phyloP scores from a whole-genome alignment of 2,329 filamentous ascomycete species.

The Xylariaceae sp. region DNA sequence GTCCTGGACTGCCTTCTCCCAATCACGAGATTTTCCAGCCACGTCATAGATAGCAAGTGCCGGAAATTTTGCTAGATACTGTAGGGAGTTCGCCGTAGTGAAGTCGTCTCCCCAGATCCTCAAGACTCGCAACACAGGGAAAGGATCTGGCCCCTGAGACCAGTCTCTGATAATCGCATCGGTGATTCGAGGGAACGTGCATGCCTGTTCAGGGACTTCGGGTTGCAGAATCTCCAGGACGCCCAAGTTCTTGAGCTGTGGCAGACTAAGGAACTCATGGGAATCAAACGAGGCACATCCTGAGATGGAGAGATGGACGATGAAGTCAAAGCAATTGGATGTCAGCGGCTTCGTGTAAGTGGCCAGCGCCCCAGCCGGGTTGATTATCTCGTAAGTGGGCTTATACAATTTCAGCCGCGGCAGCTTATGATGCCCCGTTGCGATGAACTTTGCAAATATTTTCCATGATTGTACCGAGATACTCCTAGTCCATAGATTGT shows the following conservation, averaged over 20 bases:
- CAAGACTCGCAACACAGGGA: conserved; percentile 51
- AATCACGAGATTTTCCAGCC: conserved; percentile 40
- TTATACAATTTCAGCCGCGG: background rate
- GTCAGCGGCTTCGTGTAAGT: conserved; percentile 43
- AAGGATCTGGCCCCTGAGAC: conserved; percentile 45
- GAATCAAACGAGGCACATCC: conserved; percentile 25
- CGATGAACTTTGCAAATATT: conserved; percentile 4
- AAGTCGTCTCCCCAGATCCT: conserved; percentile 48
- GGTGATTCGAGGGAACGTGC: conserved; percentile 42
- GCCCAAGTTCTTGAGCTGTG: conserved; percentile 49
- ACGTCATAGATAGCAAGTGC: conserved; percentile 50
- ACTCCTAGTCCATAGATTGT: conserved; percentile 1
- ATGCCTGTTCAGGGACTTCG: conserved; percentile 28
- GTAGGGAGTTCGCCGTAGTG: conserved; percentile 45
- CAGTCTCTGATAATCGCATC: conserved; percentile 52
- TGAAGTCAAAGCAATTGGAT: conserved; percentile 38
- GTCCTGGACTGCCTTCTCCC: conserved; percentile 29
- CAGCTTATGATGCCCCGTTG: conserved; percentile 2
- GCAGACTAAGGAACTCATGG: conserved; percentile 45
- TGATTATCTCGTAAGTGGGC: background rate
- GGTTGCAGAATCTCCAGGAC: conserved; percentile 51
- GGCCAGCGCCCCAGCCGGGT: conserved; percentile 26
- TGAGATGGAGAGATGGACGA: conserved; percentile 33
- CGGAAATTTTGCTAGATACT: conserved; percentile 47
- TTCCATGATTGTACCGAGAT: conserved; percentile 16